Evolutionary conservation across 78 protist species (phyloP).

Genomic region (Dictyostelium capitatum): DNA sequence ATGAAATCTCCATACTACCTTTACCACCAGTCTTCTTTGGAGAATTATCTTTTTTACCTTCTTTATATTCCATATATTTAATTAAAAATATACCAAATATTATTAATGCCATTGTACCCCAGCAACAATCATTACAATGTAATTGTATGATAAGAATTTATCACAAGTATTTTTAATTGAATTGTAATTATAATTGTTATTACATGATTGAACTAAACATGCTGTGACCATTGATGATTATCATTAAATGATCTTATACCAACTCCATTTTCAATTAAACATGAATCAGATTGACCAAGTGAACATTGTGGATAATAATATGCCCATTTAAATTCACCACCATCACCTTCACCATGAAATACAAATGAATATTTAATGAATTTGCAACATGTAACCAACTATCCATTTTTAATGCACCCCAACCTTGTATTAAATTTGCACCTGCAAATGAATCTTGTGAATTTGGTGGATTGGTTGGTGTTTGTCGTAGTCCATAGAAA

Average conservation of each 20-base stretch:
- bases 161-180: conserved; percentile 27
- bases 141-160: conserved; percentile 58
- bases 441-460: not conserved
- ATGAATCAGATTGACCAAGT: conserved; percentile 13
- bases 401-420: conserved; percentile 66
- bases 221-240: conserved; percentile 5
- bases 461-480: not conserved
- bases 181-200: conserved; percentile 53
- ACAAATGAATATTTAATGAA: conserved; percentile 31
- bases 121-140: conserved; percentile 71
- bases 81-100: not conserved
- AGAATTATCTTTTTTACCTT: not conserved
- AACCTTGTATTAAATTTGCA: conserved; percentile 70
- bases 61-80: conserved; percentile 40
- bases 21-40: not conserved
- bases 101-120: conserved; percentile 53
- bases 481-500: not conserved
- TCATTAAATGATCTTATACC: conserved; percentile 18
- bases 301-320: conserved; percentile 40
- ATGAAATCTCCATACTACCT: conserved; percentile 14
- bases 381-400: not conserved
- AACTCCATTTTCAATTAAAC: conserved; percentile 52
- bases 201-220: conserved; percentile 51
- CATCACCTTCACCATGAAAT: conserved; percentile 47
- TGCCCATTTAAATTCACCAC: conserved; percentile 35